Evolutionary conservation across 1,284 basidiomycete genomes (phyloP).

Genomic region (Trametes polyzona): DNA sequence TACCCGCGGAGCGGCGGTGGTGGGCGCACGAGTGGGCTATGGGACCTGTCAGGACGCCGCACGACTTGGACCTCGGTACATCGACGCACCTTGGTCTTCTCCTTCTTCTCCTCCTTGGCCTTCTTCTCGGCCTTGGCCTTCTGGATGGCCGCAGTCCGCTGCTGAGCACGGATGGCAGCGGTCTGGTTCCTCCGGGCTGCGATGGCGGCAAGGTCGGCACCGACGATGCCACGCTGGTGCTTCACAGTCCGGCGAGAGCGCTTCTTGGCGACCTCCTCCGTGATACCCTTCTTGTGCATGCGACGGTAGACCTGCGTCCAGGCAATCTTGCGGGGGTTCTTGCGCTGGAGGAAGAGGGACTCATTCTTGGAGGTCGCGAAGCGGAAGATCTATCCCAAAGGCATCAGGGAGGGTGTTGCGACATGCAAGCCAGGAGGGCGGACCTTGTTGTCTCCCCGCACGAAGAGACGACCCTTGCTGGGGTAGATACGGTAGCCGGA

Average conservation of each 20-base stretch:
- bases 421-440: constrained; percentile 29
- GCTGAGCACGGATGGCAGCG: constrained; percentile 82
- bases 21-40: constrained; percentile 45
- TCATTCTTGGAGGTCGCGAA: constrained; percentile 90
- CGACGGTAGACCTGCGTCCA: constrained; percentile 98
- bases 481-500: constrained; percentile 97
- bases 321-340: constrained; percentile 99
- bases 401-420: background rate
- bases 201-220: constrained; percentile 92
- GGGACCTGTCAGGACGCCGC: background rate
- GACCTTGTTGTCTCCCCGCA: constrained; percentile 96
- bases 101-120: constrained; percentile 94
- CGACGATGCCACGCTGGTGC: constrained; percentile 98
- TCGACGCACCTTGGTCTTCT: constrained; percentile 68
- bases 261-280: constrained; percentile 99
- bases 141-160: constrained; percentile 83
- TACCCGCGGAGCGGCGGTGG: constrained; percentile 74
- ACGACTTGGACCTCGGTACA: background rate
- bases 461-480: constrained; percentile 93
- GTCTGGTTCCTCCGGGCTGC: constrained; percentile 92
- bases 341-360: constrained; percentile 98
- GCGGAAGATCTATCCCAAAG: constrained; percentile 80
- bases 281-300: constrained; percentile 99
- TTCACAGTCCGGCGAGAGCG: constrained; percentile 96
- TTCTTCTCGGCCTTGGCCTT: constrained; percentile 96